These are phyloP conservation scores for Stagonosporopsis vannaccii DNA, from an alignment of 2,329 filamentous ascomycete species.

Conservation along the genomic window DNA sequence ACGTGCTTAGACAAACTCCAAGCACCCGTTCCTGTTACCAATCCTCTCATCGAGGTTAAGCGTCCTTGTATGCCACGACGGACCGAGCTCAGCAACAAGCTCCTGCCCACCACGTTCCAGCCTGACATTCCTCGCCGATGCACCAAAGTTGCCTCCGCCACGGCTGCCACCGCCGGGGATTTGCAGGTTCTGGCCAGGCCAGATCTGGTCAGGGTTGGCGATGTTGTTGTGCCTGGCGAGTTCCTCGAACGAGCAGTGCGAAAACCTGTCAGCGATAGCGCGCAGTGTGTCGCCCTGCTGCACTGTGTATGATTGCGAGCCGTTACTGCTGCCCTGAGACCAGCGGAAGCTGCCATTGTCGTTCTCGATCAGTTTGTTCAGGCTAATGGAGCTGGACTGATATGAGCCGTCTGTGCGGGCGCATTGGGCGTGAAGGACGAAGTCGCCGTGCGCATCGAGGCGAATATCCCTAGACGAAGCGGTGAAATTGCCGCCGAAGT, in stretches of 20 bases:
- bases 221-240: constrained; percentile 38
- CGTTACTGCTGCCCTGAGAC: constrained; percentile 26
- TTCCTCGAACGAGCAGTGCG: constrained; percentile 36
- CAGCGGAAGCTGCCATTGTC: constrained; percentile 36
- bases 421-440: constrained; percentile 37
- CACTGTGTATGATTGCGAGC: constrained; percentile 29
- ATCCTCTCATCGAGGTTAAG: constrained; percentile 38
- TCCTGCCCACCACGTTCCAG: constrained; percentile 32
- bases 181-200: constrained; percentile 36
- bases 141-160: constrained; percentile 33
- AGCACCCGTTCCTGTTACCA: constrained; percentile 30
- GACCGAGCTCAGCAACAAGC: constrained; percentile 33
- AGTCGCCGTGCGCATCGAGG: constrained; percentile 38
- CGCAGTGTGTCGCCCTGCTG: constrained; percentile 39
- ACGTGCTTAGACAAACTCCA: constrained; percentile 29
- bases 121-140: constrained; percentile 31
- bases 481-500: constrained; percentile 38
- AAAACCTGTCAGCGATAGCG: constrained; percentile 33
- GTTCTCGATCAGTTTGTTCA: constrained; percentile 35
- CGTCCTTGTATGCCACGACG: constrained; percentile 29
- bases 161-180: constrained; percentile 31
- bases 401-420: constrained; percentile 33
- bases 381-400: constrained; percentile 29
- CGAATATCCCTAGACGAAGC: constrained; percentile 33
- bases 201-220: constrained; percentile 37